Evolutionary conservation across 441 rosid species (phyloP).

Genomic region (Croton laevigatus): DNA sequence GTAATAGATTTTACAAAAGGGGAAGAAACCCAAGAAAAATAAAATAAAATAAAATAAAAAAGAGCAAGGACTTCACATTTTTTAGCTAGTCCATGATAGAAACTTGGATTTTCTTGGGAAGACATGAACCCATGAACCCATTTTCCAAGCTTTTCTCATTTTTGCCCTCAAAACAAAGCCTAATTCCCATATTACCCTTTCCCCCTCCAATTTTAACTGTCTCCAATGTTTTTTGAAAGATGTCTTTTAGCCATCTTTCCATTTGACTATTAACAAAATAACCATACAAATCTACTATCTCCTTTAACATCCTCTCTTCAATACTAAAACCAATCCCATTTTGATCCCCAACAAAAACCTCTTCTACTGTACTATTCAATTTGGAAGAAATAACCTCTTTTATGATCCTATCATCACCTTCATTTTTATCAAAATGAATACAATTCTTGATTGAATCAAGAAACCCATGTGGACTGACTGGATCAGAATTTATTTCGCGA

Average conservation of each 20-base stretch:
- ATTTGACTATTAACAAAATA: constrained; percentile 45
- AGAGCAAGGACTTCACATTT: neutral
- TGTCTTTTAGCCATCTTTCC: constrained; percentile 70
- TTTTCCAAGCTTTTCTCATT: constrained; percentile 37
- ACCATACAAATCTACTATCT: constrained; percentile 35
- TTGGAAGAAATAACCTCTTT: constrained; percentile 32
- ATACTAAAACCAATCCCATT: constrained; percentile 35
- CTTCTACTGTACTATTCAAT: constrained; percentile 37
- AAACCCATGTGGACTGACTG: constrained; percentile 27
- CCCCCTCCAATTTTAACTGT: constrained; percentile 50
- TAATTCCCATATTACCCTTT: constrained; percentile 54
- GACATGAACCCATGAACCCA: constrained; percentile 73
- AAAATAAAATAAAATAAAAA: neutral
- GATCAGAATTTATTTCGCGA: constrained; percentile 38
- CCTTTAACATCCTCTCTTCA: constrained; percentile 47
- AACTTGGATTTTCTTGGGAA: constrained; percentile 73
- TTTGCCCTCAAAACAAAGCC: constrained; percentile 57
- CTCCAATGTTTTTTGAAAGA: constrained; percentile 56
- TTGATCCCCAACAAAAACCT: constrained; percentile 38
- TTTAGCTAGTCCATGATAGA: constrained; percentile 43
- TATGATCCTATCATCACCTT: constrained; percentile 27
- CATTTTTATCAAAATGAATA: constrained; percentile 35
- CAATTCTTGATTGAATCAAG: constrained; percentile 48
- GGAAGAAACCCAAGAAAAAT: neutral
- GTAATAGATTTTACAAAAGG: constrained; percentile 38